A percentile compares a stretch with the other conserved stretches of the same genome.
phyloP scores from a whole-genome alignment of 2,329 filamentous ascomycete genomes.

The Ophiostoma pallidulum region DNA sequence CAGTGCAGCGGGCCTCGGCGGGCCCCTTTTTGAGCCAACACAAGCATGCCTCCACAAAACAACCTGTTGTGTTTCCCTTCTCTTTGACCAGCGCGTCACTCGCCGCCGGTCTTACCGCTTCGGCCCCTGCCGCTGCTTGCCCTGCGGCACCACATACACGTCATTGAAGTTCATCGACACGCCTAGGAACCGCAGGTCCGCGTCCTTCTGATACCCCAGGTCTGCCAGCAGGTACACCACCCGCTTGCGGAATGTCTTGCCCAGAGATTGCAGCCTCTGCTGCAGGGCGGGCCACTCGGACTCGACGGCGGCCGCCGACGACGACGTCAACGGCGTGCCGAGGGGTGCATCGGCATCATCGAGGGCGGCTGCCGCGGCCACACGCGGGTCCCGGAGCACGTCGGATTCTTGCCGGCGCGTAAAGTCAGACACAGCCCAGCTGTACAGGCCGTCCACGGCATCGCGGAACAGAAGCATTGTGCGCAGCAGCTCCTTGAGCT shows the following conservation, averaged over 20 bases:
- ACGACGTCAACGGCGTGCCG: too few species aligned
- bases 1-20: too few species aligned
- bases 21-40: too few species aligned
- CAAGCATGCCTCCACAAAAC: too few species aligned
- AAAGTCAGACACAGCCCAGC: slow-evolving; percentile 90
- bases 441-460: slow-evolving; percentile 86
- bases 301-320: too few species aligned
- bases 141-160: slow-evolving; percentile 55
- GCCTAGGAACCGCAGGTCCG: slow-evolving; percentile 89
- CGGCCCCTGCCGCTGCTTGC: slow-evolving; percentile 11
- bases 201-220: slow-evolving; percentile 83
- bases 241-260: slow-evolving; percentile 64
- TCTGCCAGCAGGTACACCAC: slow-evolving; percentile 81
- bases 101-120: too few species aligned
- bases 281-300: slow-evolving; percentile 65
- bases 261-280: slow-evolving; percentile 61
- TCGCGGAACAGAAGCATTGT: slow-evolving; percentile 92
- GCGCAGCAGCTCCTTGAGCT: slow-evolving; percentile 86
- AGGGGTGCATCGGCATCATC: slow-evolving; percentile 44
- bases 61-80: too few species aligned
- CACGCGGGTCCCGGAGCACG: slow-evolving; percentile 44
- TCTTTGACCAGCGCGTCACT: too few species aligned
- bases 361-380: slow-evolving; percentile 30
- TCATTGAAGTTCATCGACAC: slow-evolving; percentile 99
- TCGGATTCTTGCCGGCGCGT: slow-evolving; percentile 79